Percentiles rank a stretch among this genome's conserved stretches.
phyloP scores from a whole-genome alignment of 257 asterid genomes.

The Vinca minor region DNA sequence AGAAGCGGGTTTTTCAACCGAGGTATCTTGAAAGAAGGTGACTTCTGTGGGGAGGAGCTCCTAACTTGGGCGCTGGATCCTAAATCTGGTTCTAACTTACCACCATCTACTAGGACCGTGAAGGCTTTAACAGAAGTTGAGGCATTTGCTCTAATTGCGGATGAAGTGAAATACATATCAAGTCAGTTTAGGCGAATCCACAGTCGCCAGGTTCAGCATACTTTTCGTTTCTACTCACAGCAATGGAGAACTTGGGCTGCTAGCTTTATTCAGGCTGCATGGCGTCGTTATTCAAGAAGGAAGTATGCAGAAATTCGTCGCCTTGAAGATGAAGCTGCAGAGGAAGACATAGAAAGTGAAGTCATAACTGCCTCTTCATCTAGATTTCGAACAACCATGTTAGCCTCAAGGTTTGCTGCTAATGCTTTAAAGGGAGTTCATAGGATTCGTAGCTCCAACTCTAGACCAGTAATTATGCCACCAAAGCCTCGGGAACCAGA shows the following conservation, averaged over 20 bases:
- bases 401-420: constrained; percentile 67
- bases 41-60: constrained; percentile 96
- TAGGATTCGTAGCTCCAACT: constrained; percentile 32
- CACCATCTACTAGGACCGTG: constrained; percentile 91
- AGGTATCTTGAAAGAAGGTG: constrained; percentile 70
- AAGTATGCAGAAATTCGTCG: constrained; percentile 46
- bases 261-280: constrained; percentile 84
- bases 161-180: constrained; percentile 76
- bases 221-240: constrained; percentile 88
- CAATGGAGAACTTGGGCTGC: constrained; percentile 99
- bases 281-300: constrained; percentile 74
- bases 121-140: constrained; percentile 89
- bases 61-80: constrained; percentile 98
- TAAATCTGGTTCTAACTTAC: constrained; percentile 67
- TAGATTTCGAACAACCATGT: constrained; percentile 44
- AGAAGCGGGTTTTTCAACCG: constrained; percentile 91
- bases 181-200: constrained; percentile 87
- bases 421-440: constrained; percentile 67
- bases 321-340: constrained; percentile 32
- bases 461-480: constrained; percentile 22
- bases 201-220: constrained; percentile 93
- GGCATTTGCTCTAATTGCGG: constrained; percentile 87
- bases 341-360: constrained; percentile 17
- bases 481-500: constrained; percentile 64
- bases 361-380: constrained; percentile 28